Conservation (phyloP, 352 stramenopile species). For the Lagenidium sp. region DNA sequence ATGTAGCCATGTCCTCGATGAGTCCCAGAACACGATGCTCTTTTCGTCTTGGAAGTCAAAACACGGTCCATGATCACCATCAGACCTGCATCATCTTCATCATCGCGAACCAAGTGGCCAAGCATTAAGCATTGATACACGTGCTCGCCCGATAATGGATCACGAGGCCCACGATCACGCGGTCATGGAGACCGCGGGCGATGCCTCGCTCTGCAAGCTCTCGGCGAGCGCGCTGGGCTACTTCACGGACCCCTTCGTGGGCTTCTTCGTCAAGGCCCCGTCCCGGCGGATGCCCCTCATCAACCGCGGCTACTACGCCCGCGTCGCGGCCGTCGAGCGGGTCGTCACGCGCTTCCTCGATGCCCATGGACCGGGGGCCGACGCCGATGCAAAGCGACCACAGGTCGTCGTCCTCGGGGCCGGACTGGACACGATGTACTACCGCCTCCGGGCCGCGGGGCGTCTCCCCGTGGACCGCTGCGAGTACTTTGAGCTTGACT, state of each 20-base stretch:
- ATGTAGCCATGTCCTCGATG: constrained; percentile 7
- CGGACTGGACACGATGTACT: constrained; percentile 82
- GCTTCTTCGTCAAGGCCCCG: constrained; percentile 74
- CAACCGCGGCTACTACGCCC: constrained; percentile 85
- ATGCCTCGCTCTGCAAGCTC: constrained; percentile 82
- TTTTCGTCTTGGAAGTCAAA: neutral
- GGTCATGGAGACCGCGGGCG: constrained; percentile 73
- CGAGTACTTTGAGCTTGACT: constrained; percentile 84
- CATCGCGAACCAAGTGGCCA: too few species aligned
- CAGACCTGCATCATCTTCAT: too few species aligned
- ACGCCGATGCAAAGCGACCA: constrained; percentile 16
- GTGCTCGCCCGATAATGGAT: neutral
- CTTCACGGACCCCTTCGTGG: constrained; percentile 66
- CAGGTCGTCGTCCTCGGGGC: constrained; percentile 81
- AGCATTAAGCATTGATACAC: too few species aligned
- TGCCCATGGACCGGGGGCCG: neutral
- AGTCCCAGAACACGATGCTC: constrained; percentile 2
- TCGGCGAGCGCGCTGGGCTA: constrained; percentile 74
- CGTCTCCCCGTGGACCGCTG: constrained; percentile 23
- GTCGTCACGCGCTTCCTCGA: constrained; percentile 62
- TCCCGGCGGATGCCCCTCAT: constrained; percentile 85
- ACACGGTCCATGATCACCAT: constrained; percentile 1
- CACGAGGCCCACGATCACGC: constrained; percentile 39
- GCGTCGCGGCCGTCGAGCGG: constrained; percentile 58
- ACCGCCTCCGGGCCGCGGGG: constrained; percentile 40